Evolutionary conservation across 2,329 filamentous ascomycete species (phyloP).

Genomic region (Colletotrichum chlorophyti): DNA sequence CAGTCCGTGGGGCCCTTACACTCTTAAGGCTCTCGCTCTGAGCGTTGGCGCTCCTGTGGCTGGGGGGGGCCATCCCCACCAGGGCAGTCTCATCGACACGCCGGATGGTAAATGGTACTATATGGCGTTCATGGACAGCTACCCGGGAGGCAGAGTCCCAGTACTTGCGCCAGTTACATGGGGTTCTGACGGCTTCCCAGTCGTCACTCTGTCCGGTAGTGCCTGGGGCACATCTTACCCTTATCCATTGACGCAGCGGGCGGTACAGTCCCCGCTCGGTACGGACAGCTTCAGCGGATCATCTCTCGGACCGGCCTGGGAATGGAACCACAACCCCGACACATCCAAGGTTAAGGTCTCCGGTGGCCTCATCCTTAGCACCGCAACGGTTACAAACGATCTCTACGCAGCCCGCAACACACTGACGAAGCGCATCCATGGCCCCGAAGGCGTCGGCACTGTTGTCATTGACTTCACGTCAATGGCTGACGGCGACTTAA

Average conservation of each 20-base stretch:
- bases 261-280: neutral
- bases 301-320: constrained; percentile 53
- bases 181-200: constrained; percentile 53
- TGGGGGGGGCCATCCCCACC: constrained; percentile 53
- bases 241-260: constrained; percentile 34
- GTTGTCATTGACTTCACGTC: constrained; percentile 52
- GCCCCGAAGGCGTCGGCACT: constrained; percentile 53
- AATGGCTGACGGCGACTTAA: constrained; percentile 56
- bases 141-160: constrained; percentile 60
- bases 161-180: constrained; percentile 59
- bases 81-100: constrained; percentile 61
- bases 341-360: constrained; percentile 47
- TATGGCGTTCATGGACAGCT: constrained; percentile 59
- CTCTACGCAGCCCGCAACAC: constrained; percentile 51
- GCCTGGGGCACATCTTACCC: constrained; percentile 52
- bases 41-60: constrained; percentile 47
- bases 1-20: constrained; percentile 58
- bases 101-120: constrained; percentile 62
- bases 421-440: constrained; percentile 50
- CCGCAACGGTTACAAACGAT: constrained; percentile 57
- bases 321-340: constrained; percentile 68
- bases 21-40: constrained; percentile 47
- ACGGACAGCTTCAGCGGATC: constrained; percentile 36
- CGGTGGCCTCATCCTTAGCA: constrained; percentile 44
- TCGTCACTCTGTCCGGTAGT: constrained; percentile 45